Conservation (phyloP, 148 eudicot genomes). For the Vaccinium vitisidaea region DNA sequence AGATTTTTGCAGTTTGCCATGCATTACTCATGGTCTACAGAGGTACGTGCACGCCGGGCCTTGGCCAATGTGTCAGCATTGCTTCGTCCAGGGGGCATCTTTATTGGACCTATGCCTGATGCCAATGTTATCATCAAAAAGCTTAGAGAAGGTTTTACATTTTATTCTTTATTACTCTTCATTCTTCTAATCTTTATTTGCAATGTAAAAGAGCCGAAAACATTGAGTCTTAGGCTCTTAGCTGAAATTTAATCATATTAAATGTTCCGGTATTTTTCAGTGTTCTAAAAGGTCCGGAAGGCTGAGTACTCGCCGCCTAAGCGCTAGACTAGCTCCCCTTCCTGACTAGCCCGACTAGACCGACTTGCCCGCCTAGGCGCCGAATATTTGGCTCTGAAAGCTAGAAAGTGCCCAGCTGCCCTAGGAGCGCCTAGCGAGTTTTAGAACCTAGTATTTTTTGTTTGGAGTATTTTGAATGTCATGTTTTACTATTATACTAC, state of each 20-base stretch:
- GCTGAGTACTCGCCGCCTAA: no score
- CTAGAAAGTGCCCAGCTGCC: no score
- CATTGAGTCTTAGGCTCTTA: not conserved
- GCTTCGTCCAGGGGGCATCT: conserved; percentile 93
- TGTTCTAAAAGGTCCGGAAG: no score
- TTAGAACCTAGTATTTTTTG: no score
- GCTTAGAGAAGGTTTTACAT: conserved; percentile 71
- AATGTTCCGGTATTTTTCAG: not conserved
- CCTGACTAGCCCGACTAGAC: no score
- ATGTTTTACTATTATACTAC: no score
- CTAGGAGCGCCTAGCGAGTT: no score
- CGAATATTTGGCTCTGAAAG: no score
- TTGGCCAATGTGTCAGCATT: conserved; percentile 94
- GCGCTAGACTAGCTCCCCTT: no score
- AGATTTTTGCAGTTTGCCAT: conserved; percentile 79
- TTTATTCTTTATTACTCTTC: not conserved
- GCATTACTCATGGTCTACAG: conserved; percentile 99
- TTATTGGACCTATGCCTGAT: conserved; percentile 99
- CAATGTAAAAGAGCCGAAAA: not conserved
- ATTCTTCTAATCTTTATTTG: not conserved
- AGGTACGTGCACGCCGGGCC: conserved; percentile 97
- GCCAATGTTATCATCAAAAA: conserved; percentile 93
- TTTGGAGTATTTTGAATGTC: no score
- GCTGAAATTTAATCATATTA: no score
- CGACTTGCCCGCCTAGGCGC: no score